Conservation (phyloP, 129 eudicot species). For the sunflower (Helianthus annuus) region DNA sequence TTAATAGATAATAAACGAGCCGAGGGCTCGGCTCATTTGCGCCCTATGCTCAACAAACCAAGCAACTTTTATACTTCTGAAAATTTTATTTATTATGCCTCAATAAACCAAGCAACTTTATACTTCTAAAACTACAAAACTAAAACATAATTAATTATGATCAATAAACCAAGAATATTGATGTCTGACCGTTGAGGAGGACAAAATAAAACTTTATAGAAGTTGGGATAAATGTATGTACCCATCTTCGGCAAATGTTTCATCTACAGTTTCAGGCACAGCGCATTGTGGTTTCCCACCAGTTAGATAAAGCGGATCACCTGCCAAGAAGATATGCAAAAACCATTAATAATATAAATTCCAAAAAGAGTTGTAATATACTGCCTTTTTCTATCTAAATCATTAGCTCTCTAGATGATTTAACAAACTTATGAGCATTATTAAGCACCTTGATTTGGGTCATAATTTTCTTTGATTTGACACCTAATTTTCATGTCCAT, state of each 20-base stretch:
- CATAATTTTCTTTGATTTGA: no score
- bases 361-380: no score
- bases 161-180: neutral
- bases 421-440: no score
- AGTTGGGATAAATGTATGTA: constrained; percentile 24
- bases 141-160: neutral
- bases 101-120: constrained; percentile 5
- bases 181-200: constrained; percentile 2
- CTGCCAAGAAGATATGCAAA: constrained; percentile 36
- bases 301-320: constrained; percentile 78
- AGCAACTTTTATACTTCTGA: neutral
- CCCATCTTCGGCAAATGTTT: constrained; percentile 89
- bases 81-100: neutral
- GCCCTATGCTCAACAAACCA: neutral
- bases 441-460: no score
- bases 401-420: no score
- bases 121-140: neutral
- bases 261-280: constrained; percentile 51
- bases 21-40: no score
- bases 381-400: no score
- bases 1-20: no score
- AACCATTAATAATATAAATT: neutral
- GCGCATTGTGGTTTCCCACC: constrained; percentile 77
- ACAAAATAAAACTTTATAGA: neutral
- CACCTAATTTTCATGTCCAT: no score